Percentiles rank a stretch among this genome's conserved stretches.
Conservation (phyloP, 208 protist genomes). For the Leishmania gerbilli region DNA sequence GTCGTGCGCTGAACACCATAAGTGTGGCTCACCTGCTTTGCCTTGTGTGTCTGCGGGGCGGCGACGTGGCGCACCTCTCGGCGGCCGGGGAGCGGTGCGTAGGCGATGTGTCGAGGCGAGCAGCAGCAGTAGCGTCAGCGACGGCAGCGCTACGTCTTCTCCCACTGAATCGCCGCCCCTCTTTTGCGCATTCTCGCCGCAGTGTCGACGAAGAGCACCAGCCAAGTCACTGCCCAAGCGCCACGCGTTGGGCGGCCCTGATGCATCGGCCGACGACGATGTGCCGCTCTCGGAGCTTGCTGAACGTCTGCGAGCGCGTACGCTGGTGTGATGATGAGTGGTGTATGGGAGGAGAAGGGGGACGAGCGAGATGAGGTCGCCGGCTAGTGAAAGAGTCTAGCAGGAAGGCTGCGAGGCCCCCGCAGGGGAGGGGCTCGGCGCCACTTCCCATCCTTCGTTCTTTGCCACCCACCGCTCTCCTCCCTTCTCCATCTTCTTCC, state of each 20-base stretch:
- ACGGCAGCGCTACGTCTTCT: neutral
- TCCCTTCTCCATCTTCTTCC: neutral
- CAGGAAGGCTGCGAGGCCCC: neutral
- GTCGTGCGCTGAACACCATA: neutral
- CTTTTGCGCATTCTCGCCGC: neutral
- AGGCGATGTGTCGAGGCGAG: neutral
- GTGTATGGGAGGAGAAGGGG: neutral
- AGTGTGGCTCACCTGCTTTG: neutral
- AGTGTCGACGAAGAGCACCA: neutral
- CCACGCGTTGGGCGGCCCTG: neutral
- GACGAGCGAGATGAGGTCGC: neutral
- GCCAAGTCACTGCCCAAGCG: neutral
- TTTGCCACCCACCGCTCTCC: neutral
- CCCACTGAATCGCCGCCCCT: neutral
- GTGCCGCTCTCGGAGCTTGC: slow-evolving; percentile 8
- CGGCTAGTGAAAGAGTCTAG: no score
- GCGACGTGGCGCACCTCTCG: neutral
- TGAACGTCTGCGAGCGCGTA: neutral
- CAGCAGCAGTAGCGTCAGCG: neutral
- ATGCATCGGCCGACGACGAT: slow-evolving; percentile 1
- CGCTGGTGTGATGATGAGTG: neutral
- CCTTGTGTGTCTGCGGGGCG: neutral
- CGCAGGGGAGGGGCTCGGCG: neutral
- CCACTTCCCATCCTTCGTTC: neutral
- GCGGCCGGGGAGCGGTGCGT: neutral